Base-by-base conservation (phyloP, 2,329 filamentous ascomycete species). In the Moelleriella libera region DNA sequence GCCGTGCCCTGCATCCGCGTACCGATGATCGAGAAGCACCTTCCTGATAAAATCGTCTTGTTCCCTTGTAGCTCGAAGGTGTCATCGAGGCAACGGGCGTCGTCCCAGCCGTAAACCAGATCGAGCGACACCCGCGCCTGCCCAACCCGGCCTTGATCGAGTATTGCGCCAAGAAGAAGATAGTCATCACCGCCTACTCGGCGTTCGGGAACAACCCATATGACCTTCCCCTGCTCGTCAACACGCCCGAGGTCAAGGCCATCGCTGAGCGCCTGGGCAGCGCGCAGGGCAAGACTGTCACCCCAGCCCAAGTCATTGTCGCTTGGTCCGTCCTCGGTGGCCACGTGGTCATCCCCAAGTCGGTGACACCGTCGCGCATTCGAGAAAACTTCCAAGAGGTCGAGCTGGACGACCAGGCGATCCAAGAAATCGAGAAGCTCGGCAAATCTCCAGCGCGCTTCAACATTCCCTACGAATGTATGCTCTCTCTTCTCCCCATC, bases 321-420 rank as follows among this genome's bases (percentile, higher is more conserved):
- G 60, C 81, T 68, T 81, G 79, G 78, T 62, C 68, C 68, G 60
- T 72, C 65, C 55, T 71, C 43, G 64, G 78, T 54, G 81, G 79
- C 47, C 81, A 80, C 64, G 77, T 71, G 55, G 83, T 88, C 54
- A 86, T 88, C 55, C 84, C 84, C 58, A 88, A 88, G 72, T 82
- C 75, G 21, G 82, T 86, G 52, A 85, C 75, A 48, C 71, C 78
- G 45, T 70, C 70, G 34, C 76, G 84, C 49, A 88, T 88, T 54
- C 68, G 75, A 57, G 73, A 70, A 57, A 88, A 88, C 71, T 86
- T 82, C 59, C 68, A 80, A 66, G 74, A 84, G 62, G 71, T 80
- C 45, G 74, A 85, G 57, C 67, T 86, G 49, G 64, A 67, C 43
- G 68, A 74, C 40, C 69, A 72, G 47, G 75, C 82, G 54, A 74